These are phyloP conservation scores for Ophiostoma ulmi DNA, from an alignment of 2,329 filamentous ascomycete genomes.

Conservation along the genomic window DNA sequence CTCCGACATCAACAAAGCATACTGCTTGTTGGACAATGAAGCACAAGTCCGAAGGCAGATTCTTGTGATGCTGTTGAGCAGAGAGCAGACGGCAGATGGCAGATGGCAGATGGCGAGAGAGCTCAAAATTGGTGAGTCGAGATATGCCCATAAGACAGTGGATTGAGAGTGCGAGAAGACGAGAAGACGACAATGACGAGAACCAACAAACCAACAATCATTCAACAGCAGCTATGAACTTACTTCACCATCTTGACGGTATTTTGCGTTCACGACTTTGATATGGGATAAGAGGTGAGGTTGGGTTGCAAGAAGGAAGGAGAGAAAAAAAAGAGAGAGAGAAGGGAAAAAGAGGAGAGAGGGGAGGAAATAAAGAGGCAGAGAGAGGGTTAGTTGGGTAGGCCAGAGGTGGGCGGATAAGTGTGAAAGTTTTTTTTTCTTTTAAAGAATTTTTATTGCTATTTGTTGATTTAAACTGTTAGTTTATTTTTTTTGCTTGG, in stretches of 20 bases:
- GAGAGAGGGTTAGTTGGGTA: constrained; percentile 20
- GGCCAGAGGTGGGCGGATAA: constrained; percentile 21
- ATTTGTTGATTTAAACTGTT: constrained; percentile 19
- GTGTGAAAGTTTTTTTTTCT: constrained; percentile 25
- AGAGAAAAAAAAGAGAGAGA: constrained; percentile 18
- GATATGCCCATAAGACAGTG: not conserved
- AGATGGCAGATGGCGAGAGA: not conserved
- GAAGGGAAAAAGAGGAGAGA: constrained; percentile 19
- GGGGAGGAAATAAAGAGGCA: constrained; percentile 17
- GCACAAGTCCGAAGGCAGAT: not conserved
- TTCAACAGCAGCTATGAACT: constrained; percentile 44
- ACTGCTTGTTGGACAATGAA: not conserved
- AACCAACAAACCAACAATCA: not conserved
- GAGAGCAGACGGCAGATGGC: not conserved
- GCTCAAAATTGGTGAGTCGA: constrained; percentile 13
- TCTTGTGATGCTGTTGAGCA: not conserved
- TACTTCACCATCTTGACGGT: constrained; percentile 99
- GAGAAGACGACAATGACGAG: not conserved
- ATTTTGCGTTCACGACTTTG: constrained; percentile 41
- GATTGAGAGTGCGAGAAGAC: not conserved
- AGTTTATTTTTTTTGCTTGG: not conserved
- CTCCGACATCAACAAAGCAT: not conserved
- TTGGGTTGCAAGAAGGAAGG: constrained; percentile 20
- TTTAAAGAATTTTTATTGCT: constrained; percentile 1
- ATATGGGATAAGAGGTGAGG: constrained; percentile 25